Percentiles rank a stretch among this genome's conserved stretches.
These are phyloP conservation scores for Diaporthe humulicola DNA, from an alignment of 2,329 filamentous ascomycete genomes.

Conservation along the genomic window DNA sequence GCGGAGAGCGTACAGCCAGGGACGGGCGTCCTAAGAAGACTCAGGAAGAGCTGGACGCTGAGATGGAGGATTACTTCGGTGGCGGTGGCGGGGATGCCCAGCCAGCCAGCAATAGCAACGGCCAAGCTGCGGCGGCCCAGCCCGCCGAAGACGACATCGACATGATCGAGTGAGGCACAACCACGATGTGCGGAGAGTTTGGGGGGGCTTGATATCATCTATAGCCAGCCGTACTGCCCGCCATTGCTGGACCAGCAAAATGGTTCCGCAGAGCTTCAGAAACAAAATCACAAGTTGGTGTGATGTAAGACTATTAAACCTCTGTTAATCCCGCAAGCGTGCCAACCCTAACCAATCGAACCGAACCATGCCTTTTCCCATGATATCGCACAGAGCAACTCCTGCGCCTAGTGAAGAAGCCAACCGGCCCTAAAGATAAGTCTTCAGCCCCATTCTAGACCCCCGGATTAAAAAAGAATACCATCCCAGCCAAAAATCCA, in stretches of 20 bases:
- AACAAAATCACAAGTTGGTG: constrained; percentile 1
- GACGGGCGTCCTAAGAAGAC: constrained; percentile 83
- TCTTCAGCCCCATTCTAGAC: constrained; percentile 50
- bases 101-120: constrained; percentile 46
- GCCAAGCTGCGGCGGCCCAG: constrained; percentile 55
- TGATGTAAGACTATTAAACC: constrained; percentile 1
- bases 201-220: not conserved
- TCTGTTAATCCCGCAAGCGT: not conserved
- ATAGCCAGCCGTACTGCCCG: not conserved
- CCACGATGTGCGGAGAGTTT: constrained; percentile 7
- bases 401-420: not conserved
- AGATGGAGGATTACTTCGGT: constrained; percentile 95
- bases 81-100: constrained; percentile 50
- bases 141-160: constrained; percentile 45
- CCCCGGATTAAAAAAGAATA: constrained; percentile 16
- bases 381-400: not conserved
- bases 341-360: not conserved
- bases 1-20: constrained; percentile 57
- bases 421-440: not conserved
- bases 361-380: not conserved
- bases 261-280: not conserved
- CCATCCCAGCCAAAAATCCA: not conserved
- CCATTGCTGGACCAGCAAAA: not conserved
- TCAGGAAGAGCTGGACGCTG: constrained; percentile 91
- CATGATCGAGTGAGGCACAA: constrained; percentile 45